These are phyloP conservation scores for Trifolium pratense DNA, from an alignment of 306 rosid genomes.

Conservation along the genomic window DNA sequence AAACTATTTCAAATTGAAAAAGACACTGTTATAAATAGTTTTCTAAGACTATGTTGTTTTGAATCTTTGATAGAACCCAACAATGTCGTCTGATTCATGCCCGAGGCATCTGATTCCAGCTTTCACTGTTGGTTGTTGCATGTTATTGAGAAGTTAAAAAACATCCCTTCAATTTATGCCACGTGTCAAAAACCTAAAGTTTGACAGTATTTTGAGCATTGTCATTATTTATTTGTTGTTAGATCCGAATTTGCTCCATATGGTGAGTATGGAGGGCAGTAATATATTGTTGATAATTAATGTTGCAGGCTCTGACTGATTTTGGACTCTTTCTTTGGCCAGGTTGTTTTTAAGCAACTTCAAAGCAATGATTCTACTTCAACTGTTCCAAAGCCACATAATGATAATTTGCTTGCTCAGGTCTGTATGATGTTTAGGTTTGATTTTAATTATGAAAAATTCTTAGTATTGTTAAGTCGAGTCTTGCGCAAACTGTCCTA, in stretches of 20 bases:
- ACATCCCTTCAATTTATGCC: conserved; percentile 7
- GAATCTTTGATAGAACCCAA: conserved; percentile 6
- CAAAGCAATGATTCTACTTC: conserved; percentile 57
- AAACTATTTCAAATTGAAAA: neutral
- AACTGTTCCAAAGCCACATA: conserved; percentile 65
- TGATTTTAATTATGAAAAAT: conserved; percentile 1
- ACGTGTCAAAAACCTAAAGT: conserved; percentile 1
- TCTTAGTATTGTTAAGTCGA: neutral
- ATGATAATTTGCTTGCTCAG: conserved; percentile 83
- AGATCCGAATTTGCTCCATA: conserved; percentile 9
- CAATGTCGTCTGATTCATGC: neutral
- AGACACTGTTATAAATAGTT: neutral
- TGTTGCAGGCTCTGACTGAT: conserved; percentile 19
- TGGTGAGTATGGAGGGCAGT: conserved; percentile 22
- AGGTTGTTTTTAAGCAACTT: conserved; percentile 69
- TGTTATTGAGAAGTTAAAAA: neutral
- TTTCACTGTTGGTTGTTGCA: conserved; percentile 1
- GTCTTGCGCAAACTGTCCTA: neutral
- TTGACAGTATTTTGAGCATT: conserved; percentile 12
- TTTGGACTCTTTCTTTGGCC: conserved; percentile 32
- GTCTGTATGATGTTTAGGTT: conserved; percentile 48
- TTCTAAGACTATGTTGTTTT: neutral
- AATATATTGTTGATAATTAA: conserved; percentile 11
- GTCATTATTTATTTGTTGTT: conserved; percentile 28
- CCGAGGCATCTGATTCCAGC: neutral